These are phyloP conservation scores for Penicillium crustosum DNA, from an alignment of 2,329 filamentous ascomycete genomes.

Conservation along the genomic window DNA sequence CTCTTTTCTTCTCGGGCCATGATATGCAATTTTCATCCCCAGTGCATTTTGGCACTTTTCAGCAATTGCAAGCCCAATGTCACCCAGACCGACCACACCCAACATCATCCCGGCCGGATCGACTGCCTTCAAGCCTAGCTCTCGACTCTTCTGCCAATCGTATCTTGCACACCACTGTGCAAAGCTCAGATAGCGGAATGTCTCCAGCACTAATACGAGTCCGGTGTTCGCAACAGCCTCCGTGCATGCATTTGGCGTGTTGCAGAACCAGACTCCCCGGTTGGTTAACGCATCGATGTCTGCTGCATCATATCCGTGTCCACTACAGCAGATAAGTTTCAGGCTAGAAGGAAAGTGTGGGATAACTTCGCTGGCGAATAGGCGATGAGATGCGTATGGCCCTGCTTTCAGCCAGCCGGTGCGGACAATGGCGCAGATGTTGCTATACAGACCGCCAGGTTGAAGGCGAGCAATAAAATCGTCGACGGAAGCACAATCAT, in stretches of 20 bases:
- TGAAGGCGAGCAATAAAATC: slow-evolving; percentile 18
- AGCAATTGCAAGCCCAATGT: slow-evolving; percentile 16
- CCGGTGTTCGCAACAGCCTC: no score
- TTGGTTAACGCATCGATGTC: no score
- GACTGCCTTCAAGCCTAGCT: slow-evolving; percentile 10
- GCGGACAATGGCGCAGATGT: slow-evolving; percentile 32
- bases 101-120: slow-evolving; percentile 12
- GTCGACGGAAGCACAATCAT: neutral
- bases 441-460: slow-evolving; percentile 30
- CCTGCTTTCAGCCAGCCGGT: slow-evolving; percentile 37
- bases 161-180: slow-evolving; percentile 11
- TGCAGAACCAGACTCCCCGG: no score
- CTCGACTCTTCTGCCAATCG: slow-evolving; percentile 13
- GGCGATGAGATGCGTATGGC: slow-evolving; percentile 26
- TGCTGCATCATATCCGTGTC: no score
- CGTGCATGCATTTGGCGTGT: no score
- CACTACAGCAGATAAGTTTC: no score
- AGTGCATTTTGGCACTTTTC: slow-evolving; percentile 11
- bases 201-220: slow-evolving; percentile 11
- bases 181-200: slow-evolving; percentile 16
- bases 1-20: no score
- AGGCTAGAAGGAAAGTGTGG: no score
- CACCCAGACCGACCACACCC: slow-evolving; percentile 13
- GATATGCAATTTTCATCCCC: no score
- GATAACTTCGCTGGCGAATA: slow-evolving; percentile 27